Evolutionary conservation across 805 yeast species (phyloP), one percentile per base, ranked within the genome.

Genomic region (Naumovozyma baii): DNA sequence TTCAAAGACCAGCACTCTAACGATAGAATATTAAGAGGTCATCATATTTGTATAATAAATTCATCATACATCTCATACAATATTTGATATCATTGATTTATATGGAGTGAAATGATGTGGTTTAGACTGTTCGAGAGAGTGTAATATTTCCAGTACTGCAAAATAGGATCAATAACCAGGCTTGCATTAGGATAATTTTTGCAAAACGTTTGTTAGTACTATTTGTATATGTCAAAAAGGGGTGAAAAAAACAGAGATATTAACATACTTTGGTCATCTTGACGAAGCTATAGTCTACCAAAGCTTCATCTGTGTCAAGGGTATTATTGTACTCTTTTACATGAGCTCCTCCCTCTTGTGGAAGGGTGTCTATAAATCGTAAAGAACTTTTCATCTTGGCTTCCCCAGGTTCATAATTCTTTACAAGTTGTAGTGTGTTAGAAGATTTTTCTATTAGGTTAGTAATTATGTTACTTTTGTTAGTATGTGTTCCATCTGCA

Each of bases 181-280:
- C n/a, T 22, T 22, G 26, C 26, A 22, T 22, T 22, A 22, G 26
- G 26, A 22, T 22, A 10, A 22, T 7, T 22, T 7, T 22, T 22
- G 10, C 7, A 22, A 10, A 22, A 7, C 10, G 7, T 22, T 22
- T 5, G 31, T 29, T 29, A 29, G 31, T 29, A 13, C 7, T 9
- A 12, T 12, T 29, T 8, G 14, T 22, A 7, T 7, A 7, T 22
- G n/a, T n/a, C n/a, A n/a, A n/a, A n/a, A 22, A 22, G 13, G 15
- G 31, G 13, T 9, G 13, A 29, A 29, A 12, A 29, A 29, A 29
- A 29, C 7, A n/a, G 31, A 29, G 14, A 9, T 8, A 12, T 9
- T 14, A 7, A 45, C 46, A 43, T 46, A 46, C 46, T 28, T 39
- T 41, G 29, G 43, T 16, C 22, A 44, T 41, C 32, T 46, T 44